These are phyloP conservation scores for Aureobasidium sp. DNA, from an alignment of 2,329 filamentous ascomycete genomes.

Conservation along the genomic window DNA sequence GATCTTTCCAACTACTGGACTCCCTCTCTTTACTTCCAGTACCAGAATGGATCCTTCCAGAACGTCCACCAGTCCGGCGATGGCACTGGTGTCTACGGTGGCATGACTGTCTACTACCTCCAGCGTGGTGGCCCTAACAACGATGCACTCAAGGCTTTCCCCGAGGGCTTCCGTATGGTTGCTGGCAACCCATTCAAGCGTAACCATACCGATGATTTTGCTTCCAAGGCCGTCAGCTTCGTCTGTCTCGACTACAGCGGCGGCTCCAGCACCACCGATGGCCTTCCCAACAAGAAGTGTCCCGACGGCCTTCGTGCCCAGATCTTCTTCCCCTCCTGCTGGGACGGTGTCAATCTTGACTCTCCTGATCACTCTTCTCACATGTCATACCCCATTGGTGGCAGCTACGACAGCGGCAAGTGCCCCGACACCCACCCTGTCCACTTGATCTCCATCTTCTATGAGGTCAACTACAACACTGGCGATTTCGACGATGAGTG, in stretches of 20 bases:
- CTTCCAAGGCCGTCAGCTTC: slow-evolving; percentile 49
- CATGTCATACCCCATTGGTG: slow-evolving; percentile 52
- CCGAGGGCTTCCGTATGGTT: slow-evolving; percentile 65
- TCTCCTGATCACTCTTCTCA: slow-evolving; percentile 56
- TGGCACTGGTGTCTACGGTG: slow-evolving; percentile 39
- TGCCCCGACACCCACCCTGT: slow-evolving; percentile 35
- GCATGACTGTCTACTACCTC: slow-evolving; percentile 70
- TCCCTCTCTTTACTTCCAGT: slow-evolving; percentile 60
- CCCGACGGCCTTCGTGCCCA: slow-evolving; percentile 57
- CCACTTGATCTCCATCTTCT: slow-evolving; percentile 36
- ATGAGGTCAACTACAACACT: slow-evolving; percentile 33
- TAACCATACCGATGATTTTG: slow-evolving; percentile 48
- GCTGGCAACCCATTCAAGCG: slow-evolving; percentile 56
- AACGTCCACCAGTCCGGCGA: slow-evolving; percentile 55
- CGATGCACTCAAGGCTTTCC: slow-evolving; percentile 64
- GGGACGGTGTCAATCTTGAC: slow-evolving; percentile 55
- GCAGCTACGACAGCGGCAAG: slow-evolving; percentile 33
- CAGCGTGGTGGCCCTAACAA: slow-evolving; percentile 46
- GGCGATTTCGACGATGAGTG: slow-evolving; percentile 30
- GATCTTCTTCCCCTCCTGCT: slow-evolving; percentile 66
- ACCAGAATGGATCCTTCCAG: slow-evolving; percentile 51
- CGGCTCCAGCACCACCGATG: slow-evolving; percentile 39
- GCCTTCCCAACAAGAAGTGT: slow-evolving; percentile 65
- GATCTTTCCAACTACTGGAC: slow-evolving; percentile 74
- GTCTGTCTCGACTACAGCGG: slow-evolving; percentile 48